Evolutionary conservation across 805 yeast species (phyloP), one percentile per base, ranked within the genome.

Genomic region (Wickerhamiella domercqiae): DNA sequence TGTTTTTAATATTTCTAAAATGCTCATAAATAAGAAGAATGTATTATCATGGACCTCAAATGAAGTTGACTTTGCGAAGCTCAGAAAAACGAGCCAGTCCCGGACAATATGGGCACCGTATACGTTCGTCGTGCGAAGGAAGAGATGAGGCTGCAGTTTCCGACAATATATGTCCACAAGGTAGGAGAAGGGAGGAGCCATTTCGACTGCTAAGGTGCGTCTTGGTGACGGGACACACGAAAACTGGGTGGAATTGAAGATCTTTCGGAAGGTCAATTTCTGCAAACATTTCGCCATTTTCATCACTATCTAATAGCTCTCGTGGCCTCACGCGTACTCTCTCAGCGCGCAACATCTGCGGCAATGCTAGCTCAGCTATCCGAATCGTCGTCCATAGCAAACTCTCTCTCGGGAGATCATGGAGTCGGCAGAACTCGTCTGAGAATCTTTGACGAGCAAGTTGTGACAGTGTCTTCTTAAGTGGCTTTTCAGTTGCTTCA

Each of bases 221-320:
- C 50, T 74, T 75, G 13, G 73, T 62, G 1, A 76, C 78, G 0
- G 84, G 84, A 49, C 84, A 76, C 3, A 76, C 76, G 49, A 75
- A 76, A 1, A 76, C 64, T 2, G 81, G 71, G 50, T 76, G 83
- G 53, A 66, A 74, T 38, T 67, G 68, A 35, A 73, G 53, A 18
- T 56, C 55, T 0, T 55, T 53, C 1, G 84, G 83, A 16, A 76
- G 54, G 21, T 62, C 62, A 16, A 73, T 66, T 44, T 71, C 78
- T 37, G 74, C 32, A 3, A 39, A 39, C 28, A 37, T 29, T 28
- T 37, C 32, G 15, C 25, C 25, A 3, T 14, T 6, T 31, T 6
- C 7, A 5, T 6, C 13, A 5, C n/a, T 19, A 9, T 7, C 7
- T 14, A 6, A 7, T 18, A n/a, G n/a, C 13, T 5, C 6, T n/a